phyloP scores from a whole-genome alignment of 805 yeast genomes.

The Huiozyma sinensis region DNA sequence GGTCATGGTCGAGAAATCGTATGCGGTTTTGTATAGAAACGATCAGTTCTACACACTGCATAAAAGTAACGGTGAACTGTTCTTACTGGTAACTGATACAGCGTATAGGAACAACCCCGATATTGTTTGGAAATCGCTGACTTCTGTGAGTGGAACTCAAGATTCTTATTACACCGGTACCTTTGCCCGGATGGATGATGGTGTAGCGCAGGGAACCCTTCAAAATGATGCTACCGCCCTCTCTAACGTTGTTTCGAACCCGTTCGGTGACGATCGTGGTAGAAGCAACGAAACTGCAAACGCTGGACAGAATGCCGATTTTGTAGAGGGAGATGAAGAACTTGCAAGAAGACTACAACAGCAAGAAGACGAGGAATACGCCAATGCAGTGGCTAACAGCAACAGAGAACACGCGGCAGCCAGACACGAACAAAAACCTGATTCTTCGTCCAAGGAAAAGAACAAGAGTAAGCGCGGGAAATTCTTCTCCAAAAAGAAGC shows the following conservation, averaged over 20 bases:
- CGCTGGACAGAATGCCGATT: background rate
- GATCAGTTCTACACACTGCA: conserved; percentile 75
- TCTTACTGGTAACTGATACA: conserved; percentile 60
- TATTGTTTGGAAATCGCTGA: conserved; percentile 78
- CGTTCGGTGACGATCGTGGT: conserved; percentile 11
- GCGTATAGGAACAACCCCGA: conserved; percentile 40
- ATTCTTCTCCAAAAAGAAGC: background rate
- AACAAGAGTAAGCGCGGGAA: conserved; percentile 1
- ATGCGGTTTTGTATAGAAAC: conserved; percentile 73
- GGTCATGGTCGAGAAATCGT: conserved; percentile 39
- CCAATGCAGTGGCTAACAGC: conserved; percentile 27
- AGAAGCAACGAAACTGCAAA: conserved; percentile 2
- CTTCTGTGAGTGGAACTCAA: conserved; percentile 54
- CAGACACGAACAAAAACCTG: background rate
- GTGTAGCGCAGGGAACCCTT: too few species aligned
- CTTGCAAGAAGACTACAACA: conserved; percentile 40
- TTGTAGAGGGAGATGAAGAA: conserved; percentile 31
- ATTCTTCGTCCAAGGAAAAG: background rate
- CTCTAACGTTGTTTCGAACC: conserved; percentile 9
- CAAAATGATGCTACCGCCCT: too few species aligned
- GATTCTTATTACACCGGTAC: conserved; percentile 61
- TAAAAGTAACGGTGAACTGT: conserved; percentile 42
- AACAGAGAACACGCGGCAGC: background rate
- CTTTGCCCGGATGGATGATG: conserved; percentile 26
- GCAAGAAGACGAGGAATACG: conserved; percentile 45